Evolutionary conservation across 345 rosid species (phyloP).

Genomic region (Lumnitzera racemosa): DNA sequence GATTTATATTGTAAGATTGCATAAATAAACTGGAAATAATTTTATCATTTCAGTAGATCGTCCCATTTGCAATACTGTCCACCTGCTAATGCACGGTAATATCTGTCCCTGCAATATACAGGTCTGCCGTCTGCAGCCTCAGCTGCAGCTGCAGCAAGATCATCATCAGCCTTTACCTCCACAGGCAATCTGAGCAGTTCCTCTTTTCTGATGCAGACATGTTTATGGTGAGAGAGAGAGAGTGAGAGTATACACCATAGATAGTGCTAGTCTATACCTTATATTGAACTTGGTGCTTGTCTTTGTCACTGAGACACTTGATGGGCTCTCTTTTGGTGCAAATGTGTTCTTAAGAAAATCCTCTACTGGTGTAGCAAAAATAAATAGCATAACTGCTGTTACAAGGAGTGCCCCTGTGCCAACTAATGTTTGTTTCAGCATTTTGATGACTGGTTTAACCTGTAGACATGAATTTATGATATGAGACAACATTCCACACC

Average conservation of each 20-base stretch:
- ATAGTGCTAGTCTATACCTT: slow-evolving; percentile 29
- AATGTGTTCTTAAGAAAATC: slow-evolving; percentile 47
- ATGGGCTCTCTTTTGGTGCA: slow-evolving; percentile 24
- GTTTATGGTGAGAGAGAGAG: slow-evolving; percentile 1
- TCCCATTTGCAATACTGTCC: slow-evolving; percentile 99
- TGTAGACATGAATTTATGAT: slow-evolving; percentile 14
- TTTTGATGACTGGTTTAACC: slow-evolving; percentile 89
- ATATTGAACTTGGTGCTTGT: slow-evolving; percentile 48
- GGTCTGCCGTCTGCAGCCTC: slow-evolving; percentile 98
- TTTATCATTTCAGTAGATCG: slow-evolving; percentile 42
- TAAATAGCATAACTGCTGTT: slow-evolving; percentile 49
- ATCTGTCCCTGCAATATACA: slow-evolving; percentile 91
- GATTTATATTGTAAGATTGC: too few relatives aligned
- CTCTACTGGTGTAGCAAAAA: slow-evolving; percentile 77
- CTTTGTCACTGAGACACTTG: slow-evolving; percentile 35
- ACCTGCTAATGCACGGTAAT: slow-evolving; percentile 90
- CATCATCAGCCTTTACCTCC: slow-evolving; percentile 69
- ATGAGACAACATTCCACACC: background rate
- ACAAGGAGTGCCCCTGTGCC: slow-evolving; percentile 84
- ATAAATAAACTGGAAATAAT: too few relatives aligned
- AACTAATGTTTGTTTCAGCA: slow-evolving; percentile 79
- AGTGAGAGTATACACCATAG: background rate
- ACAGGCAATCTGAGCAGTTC: slow-evolving; percentile 57
- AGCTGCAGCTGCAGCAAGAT: slow-evolving; percentile 87
- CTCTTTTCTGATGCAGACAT: slow-evolving; percentile 43